phyloP scores from a whole-genome alignment of 371 early-diverging fungal species.

The Synchytrium microbalum region DNA sequence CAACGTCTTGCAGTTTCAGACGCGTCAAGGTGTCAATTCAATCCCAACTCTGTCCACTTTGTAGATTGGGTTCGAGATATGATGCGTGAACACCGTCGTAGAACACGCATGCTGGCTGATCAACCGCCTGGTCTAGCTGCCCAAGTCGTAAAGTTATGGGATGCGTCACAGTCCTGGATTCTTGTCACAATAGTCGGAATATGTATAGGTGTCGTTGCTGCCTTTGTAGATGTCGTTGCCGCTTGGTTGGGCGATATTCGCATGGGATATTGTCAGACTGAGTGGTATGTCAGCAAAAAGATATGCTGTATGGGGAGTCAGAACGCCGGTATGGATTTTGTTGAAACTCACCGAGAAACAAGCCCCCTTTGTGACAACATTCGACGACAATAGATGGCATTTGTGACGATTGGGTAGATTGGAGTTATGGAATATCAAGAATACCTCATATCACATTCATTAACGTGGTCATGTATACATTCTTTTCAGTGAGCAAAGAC shows the following conservation, averaged over 20 bases:
- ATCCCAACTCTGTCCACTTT: neutral
- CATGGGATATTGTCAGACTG: conserved; percentile 31
- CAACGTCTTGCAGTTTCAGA: neutral
- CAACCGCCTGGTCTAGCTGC: conserved; percentile 10
- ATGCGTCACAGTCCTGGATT: conserved; percentile 30
- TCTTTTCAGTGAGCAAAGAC: conserved; percentile 28
- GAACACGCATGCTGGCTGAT: conserved; percentile 6
- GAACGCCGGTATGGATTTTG: conserved; percentile 13
- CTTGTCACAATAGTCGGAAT: conserved; percentile 25
- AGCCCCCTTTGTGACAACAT: neutral
- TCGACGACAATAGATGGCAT: conserved; percentile 3
- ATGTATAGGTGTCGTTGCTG: conserved; percentile 23
- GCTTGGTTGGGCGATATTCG: conserved; percentile 38
- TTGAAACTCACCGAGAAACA: neutral
- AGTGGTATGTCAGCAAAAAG: conserved; percentile 36
- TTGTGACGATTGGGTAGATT: conserved; percentile 28
- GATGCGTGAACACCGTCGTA: conserved; percentile 11
- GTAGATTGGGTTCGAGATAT: conserved; percentile 21
- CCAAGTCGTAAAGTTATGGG: conserved; percentile 9
- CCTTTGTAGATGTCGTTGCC: conserved; percentile 33
- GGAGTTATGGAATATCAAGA: conserved; percentile 25
- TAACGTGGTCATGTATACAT: conserved; percentile 29
- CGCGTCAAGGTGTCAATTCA: neutral
- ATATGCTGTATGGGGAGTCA: conserved; percentile 34
- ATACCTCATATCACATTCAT: conserved; percentile 14